Base-by-base conservation (phyloP, 495 filamentous ascomycete genomes). In the Annulohypoxylon maeteangense region DNA sequence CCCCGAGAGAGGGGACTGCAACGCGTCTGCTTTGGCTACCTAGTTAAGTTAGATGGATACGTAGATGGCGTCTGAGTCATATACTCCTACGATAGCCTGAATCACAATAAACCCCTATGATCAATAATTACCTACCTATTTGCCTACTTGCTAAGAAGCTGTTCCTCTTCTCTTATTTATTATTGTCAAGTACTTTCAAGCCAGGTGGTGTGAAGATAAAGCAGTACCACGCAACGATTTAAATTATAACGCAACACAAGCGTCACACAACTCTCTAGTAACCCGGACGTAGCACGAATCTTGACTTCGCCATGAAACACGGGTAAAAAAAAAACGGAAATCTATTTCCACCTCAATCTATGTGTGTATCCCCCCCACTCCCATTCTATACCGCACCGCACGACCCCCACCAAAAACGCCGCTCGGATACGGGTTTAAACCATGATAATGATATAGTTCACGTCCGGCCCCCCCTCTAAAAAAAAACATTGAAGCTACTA, bases 311-410 rank as follows among this genome's bases (percentile, higher is more conserved):
- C 20, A 16, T 11, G 45, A 48, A 23, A 48, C 22, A 48, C 20
- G 12, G n/a, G n/a, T n/a, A n/a, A 40, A n/a, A 27, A 25, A 14
- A 48, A 56, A 53, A 32, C 1, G 47, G 57, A 69, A 53, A 16
- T 70, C 67, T 70, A 70, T 65, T 69, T 42, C 67, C 59, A 23
- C 31, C 61, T 47, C 22, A 54, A 32, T 70, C 60, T 65, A 63
- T 70, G 56, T 69, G 53, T 38, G 32, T n/a, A n/a, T 23, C 7
- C 7, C 5, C 53, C 53, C 14, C 50, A 12, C 4, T 54, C 18
- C 20, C 4, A 23, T 27, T 56, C 53, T 38, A 36, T 25, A 38
- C n/a, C 54, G 18, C 54, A 40, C 14, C 11, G 36, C 36, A 40
- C 36, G 11, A 55, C 36, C 29, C 27, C 34, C 4, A 12, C n/a